Base-by-base conservation (phyloP, 768 basidiomycete species). In the Collybia mongolica region DNA sequence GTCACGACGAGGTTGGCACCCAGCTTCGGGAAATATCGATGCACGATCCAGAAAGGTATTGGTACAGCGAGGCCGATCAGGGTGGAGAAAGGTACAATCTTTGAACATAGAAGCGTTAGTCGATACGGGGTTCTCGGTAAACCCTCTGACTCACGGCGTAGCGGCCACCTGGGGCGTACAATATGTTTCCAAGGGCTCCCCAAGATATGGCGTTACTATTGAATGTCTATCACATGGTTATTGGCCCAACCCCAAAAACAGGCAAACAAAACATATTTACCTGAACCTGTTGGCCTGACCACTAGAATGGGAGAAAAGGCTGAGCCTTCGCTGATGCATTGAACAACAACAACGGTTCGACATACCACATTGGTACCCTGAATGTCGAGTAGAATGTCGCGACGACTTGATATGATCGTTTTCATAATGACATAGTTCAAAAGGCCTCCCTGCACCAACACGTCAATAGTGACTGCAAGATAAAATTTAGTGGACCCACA, bases 351-450 rank as follows among this genome's bases (percentile, higher is more conserved):
- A 18, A 8, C n/a, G 64, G 63, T 24, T 9, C 18, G 22, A 59
- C 71, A 58, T 65, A 79, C 77, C 44, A 82, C 68, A 65, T 80
- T 78, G 29, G 76, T 72, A 5, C 80, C 80, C 49, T 81, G 75
- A 18, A 80, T 73, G 7, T 73, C 68, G 11, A 77, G 69, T 5
- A 82, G 67, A 29, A 81, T 72, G 9, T 71, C 70, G 3, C 78
- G 72, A 48, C 79, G 79, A 28, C 56, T 65, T 15, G 58, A 57
- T 55, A 86, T 71, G 46, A 86, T 78, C 1, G 69, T 65, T 49
- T 77, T 80, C 82, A 83, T 83, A 52, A 86, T 69, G 43, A 83
- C 72, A 46, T 80, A 72, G 58, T 72, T 72, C 45, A 73, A 57
- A 1, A 73, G 56, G 19, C 69, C 68, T 54, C 71, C 67, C 69